Percentiles rank a stretch among this genome's conserved stretches.
phyloP scores from a whole-genome alignment of 306 rosid species.

The Vicia faba region DNA sequence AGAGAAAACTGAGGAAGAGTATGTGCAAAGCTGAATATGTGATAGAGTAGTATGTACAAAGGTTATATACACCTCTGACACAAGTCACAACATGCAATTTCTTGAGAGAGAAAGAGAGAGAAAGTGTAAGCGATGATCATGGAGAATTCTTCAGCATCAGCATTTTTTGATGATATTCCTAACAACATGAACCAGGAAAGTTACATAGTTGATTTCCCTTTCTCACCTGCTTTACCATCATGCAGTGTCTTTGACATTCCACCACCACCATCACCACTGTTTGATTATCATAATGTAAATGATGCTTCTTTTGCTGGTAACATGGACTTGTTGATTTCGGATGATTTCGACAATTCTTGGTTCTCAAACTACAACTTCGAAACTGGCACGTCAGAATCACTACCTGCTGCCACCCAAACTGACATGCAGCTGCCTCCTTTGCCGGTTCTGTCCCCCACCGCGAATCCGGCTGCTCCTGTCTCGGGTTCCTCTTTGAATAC shows the following conservation, averaged over 20 bases:
- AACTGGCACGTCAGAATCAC: not conserved
- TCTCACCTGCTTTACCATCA: slow-evolving; percentile 2
- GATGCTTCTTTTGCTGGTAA: slow-evolving; percentile 43
- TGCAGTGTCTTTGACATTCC: slow-evolving; percentile 53
- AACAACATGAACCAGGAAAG: not conserved
- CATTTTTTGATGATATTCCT: slow-evolving; percentile 61
- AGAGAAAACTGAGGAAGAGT: not conserved
- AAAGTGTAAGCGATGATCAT: not conserved
- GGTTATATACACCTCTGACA: slow-evolving; percentile 7
- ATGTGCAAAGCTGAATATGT: no score
- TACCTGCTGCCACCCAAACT: not conserved
- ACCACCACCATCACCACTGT: slow-evolving; percentile 48
- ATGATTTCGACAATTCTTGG: slow-evolving; percentile 34
- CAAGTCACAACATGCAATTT: not conserved
- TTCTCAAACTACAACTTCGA: slow-evolving; percentile 21
- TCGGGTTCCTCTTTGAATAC: slow-evolving; percentile 71
- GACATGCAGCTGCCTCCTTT: not conserved
- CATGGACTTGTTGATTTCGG: slow-evolving; percentile 60
- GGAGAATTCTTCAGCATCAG: slow-evolving; percentile 41
- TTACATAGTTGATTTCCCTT: slow-evolving; percentile 8
- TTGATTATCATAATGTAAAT: slow-evolving; percentile 29
- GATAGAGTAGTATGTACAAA: slow-evolving; percentile 58
- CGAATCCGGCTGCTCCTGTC: slow-evolving; percentile 64
- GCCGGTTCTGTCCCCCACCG: slow-evolving; percentile 44
- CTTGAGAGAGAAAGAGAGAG: slow-evolving; percentile 64